Percentiles rank a stretch among this genome's conserved stretches.
Evolutionary conservation across 495 filamentous ascomycete genomes (phyloP).

Genomic region (Lentithecium fluviatile): DNA sequence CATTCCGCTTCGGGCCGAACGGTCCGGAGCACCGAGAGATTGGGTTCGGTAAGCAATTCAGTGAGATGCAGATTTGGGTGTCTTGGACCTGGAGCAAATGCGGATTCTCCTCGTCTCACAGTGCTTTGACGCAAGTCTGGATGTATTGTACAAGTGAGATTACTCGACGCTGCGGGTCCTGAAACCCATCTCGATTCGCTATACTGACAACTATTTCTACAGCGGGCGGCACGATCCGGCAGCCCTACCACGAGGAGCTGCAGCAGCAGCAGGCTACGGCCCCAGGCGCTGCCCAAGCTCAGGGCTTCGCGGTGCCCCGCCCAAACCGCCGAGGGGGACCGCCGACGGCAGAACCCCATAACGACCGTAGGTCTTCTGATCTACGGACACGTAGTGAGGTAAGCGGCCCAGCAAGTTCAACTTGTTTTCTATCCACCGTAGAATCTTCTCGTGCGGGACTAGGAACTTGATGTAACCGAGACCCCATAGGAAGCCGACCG

Average conservation of each 20-base stretch:
- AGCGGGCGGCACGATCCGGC: no score
- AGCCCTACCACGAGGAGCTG: not conserved
- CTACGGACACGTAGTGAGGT: constrained; percentile 86
- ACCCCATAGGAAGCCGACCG: constrained; percentile 81
- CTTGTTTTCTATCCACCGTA: constrained; percentile 82
- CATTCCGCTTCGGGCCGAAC: no score
- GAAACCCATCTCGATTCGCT: no score
- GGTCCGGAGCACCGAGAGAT: no score
- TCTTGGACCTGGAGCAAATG: no score
- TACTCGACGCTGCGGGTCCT: no score
- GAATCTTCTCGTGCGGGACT: constrained; percentile 74
- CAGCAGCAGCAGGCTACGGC: constrained; percentile 5
- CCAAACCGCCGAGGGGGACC: not conserved
- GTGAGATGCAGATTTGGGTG: no score
- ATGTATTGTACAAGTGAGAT: no score
- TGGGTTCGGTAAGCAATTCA: no score
- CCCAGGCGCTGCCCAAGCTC: constrained; percentile 26
- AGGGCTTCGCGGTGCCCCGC: constrained; percentile 19
- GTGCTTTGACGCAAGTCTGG: no score
- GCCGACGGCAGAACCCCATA: constrained; percentile 80
- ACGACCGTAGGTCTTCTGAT: constrained; percentile 94
- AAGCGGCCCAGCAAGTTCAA: constrained; percentile 76
- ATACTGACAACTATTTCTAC: no score
- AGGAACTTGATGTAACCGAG: constrained; percentile 82
- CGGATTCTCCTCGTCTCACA: no score